Evolutionary conservation across 495 filamentous ascomycete species (phyloP).

Genomic region (Aspergillus haitiensis): DNA sequence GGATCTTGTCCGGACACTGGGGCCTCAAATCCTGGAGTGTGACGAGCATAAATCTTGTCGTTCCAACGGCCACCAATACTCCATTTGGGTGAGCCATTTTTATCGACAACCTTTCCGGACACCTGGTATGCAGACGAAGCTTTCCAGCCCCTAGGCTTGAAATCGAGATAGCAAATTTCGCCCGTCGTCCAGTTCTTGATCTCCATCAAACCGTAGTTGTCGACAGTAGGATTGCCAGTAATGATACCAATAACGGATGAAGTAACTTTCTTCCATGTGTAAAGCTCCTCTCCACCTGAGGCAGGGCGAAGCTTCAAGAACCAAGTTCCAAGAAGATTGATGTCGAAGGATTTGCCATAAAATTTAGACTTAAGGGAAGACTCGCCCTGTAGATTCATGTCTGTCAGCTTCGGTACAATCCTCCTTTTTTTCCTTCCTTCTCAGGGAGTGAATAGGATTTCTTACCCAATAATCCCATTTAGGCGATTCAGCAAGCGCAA

Average conservation of each 20-base stretch:
- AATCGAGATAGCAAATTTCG: constrained; percentile 85
- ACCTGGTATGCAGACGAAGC: constrained; percentile 86
- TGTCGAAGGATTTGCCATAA: constrained; percentile 95
- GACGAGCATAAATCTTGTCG: constrained; percentile 91
- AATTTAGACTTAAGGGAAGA: constrained; percentile 97
- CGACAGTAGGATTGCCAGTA: constrained; percentile 92
- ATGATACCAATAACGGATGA: constrained; percentile 98
- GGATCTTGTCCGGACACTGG: constrained; percentile 57
- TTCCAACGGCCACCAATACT: constrained; percentile 95
- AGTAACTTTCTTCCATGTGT: constrained; percentile 98
- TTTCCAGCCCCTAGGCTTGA: constrained; percentile 95
- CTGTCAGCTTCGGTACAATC: constrained; percentile 14
- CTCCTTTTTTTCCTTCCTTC: no score
- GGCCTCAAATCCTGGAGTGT: constrained; percentile 87
- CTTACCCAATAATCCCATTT: constrained; percentile 92
- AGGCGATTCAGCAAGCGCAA: constrained; percentile 87
- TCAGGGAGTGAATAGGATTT: background rate
- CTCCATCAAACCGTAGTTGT: constrained; percentile 97
- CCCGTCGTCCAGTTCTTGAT: constrained; percentile 96
- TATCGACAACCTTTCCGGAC: constrained; percentile 76
- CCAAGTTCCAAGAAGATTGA: constrained; percentile 96
- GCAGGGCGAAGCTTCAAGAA: constrained; percentile 84
- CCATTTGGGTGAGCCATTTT: constrained; percentile 73
- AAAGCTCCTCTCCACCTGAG: constrained; percentile 81
- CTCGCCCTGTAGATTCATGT: constrained; percentile 59